Evolutionary conservation across 805 yeast species (phyloP).

Genomic region (Starmerella ratchasimensis): DNA sequence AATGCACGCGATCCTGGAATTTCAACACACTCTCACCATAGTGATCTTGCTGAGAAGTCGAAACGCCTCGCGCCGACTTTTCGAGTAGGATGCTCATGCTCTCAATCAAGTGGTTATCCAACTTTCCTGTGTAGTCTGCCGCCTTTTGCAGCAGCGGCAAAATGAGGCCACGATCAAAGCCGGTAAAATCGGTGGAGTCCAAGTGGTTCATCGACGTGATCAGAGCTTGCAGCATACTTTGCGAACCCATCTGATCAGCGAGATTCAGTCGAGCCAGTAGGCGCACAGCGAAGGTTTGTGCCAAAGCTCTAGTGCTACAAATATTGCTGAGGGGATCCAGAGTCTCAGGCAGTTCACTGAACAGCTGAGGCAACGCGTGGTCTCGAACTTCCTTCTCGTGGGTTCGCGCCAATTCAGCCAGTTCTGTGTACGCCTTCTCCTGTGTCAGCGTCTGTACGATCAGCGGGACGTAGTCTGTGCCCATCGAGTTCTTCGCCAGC

Average conservation of each 20-base stretch:
- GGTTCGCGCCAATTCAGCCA: slow-evolving; percentile 35
- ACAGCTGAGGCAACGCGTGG: slow-evolving; percentile 38
- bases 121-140: background rate
- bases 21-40: slow-evolving; percentile 8
- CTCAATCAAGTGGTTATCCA: slow-evolving; percentile 8
- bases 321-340: slow-evolving; percentile 26
- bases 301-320: slow-evolving; percentile 26
- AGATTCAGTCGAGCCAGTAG: slow-evolving; percentile 24
- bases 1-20: slow-evolving; percentile 1
- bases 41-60: slow-evolving; percentile 10
- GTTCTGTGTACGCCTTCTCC: slow-evolving; percentile 40
- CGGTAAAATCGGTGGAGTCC: slow-evolving; percentile 15
- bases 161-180: slow-evolving; percentile 8
- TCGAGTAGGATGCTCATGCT: slow-evolving; percentile 19
- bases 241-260: slow-evolving; percentile 16
- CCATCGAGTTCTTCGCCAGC: slow-evolving; percentile 28
- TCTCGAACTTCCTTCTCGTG: slow-evolving; percentile 35
- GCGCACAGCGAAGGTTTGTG: slow-evolving; percentile 31
- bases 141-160: slow-evolving; percentile 4
- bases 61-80: slow-evolving; percentile 18
- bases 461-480: slow-evolving; percentile 13
- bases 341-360: slow-evolving; percentile 39
- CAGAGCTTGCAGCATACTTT: slow-evolving; percentile 21
- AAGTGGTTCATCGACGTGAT: slow-evolving; percentile 19
- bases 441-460: slow-evolving; percentile 19